Base-by-base conservation (phyloP, 805 yeast genomes). In the Sugiyamaella lignohabitans region DNA sequence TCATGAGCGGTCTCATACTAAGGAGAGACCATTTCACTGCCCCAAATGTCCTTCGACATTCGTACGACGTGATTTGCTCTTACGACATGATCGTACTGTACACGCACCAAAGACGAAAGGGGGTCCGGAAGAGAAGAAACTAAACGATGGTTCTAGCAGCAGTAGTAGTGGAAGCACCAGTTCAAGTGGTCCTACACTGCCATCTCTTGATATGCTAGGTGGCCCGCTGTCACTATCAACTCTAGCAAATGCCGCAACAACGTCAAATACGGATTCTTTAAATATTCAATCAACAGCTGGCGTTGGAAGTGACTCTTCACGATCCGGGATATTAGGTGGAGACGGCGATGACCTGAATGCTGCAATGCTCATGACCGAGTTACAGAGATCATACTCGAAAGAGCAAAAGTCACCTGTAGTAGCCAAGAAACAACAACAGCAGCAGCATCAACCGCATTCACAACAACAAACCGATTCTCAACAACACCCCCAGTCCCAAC, bases 1-100 rank as follows among this genome's bases (percentile, higher is more conserved):
- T 42, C 93, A 84, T 57, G 91, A 84, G 62, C 66, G 89, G 22
- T 80, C 87, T 1, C 93, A 84, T 59, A 83, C 88, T 11, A 83
- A 83, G 57, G 87, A 81, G 57, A 79, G 87, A 52, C 94, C 94
- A 0, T 85, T 82, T 65, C 79, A 78, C 49, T 85, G 95, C 57
- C 69, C 75, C 30, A 72, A 78, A 43, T 85, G 94, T 60, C 72
- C 79, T 6, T 75, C 82, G 42, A 76, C 83, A 2, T 85, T 85
- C 67, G 95, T 85, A 1, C 68, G 95, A 50, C 68, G 93, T 55
- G 95, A 85, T 59, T 66, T 85, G 40, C 68, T 86, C 16, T 86
- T 84, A 56, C 68, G 95, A 34, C 95, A 85, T 62, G 75, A 82
- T 49, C 67, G 91, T 39, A 86, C 94, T 0, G 93, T 85, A 11